These are phyloP conservation scores for Scenedesmus sp. DNA, from an alignment of 163 green algal genomes.

Conservation along the genomic window DNA sequence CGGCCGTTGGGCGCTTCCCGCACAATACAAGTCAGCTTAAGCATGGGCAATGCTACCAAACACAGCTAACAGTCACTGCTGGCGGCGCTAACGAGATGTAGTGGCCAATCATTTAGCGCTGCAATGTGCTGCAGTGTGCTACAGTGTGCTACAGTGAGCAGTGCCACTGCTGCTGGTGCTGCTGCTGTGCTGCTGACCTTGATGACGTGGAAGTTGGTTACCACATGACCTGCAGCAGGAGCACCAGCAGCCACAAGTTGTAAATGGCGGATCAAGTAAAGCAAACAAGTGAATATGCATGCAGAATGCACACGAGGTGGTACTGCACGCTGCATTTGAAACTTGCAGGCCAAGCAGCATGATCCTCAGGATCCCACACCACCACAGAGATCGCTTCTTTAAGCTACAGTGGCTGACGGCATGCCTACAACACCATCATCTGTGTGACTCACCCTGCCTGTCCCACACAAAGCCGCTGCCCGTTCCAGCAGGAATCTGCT, in stretches of 20 bases:
- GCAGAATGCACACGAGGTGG: no score
- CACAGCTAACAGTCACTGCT: no score
- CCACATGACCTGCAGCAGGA: conserved; percentile 70
- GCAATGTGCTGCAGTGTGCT: background rate
- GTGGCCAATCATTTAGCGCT: background rate
- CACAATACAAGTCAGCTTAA: background rate
- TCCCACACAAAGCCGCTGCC: conserved; percentile 96
- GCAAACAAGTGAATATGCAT: no score
- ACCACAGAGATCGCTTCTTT: no score
- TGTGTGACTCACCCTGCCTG: conserved; percentile 30
- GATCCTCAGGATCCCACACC: no score
- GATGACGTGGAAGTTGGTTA: conserved; percentile 87
- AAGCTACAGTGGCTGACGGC: no score
- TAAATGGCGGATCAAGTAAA: background rate
- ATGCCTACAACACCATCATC: background rate
- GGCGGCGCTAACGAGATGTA: background rate
- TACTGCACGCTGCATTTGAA: no score
- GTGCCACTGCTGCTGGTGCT: background rate
- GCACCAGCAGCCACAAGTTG: background rate
- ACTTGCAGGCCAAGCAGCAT: no score
- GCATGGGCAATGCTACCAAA: no score
- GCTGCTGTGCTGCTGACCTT: conserved; percentile 37
- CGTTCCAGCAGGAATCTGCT: conserved; percentile 83
- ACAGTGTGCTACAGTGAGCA: no score
- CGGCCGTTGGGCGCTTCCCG: background rate